Evolutionary conservation across 768 basidiomycete genomes (phyloP).

Genomic region (Pulveroboletus sp.): DNA sequence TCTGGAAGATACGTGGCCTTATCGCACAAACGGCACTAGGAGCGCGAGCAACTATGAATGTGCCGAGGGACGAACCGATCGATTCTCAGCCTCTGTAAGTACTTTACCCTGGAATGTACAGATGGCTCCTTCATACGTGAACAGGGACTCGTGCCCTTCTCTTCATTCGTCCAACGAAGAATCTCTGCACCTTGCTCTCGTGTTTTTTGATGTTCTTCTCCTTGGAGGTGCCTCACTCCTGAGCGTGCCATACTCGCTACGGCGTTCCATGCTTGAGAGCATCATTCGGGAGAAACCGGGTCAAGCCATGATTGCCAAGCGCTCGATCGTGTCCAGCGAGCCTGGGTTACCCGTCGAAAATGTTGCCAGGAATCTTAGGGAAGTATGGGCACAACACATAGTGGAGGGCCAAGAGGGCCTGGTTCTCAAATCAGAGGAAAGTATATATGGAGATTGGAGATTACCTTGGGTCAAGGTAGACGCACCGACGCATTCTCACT

Average conservation of each 20-base stretch:
- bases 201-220: constrained; percentile 85
- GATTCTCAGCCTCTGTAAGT: constrained; percentile 21
- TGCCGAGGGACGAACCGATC: constrained; percentile 16
- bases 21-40: constrained; percentile 59
- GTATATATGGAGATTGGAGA: constrained; percentile 60
- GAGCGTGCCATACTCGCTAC: constrained; percentile 50
- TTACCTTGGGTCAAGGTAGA: constrained; percentile 79
- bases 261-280: constrained; percentile 61
- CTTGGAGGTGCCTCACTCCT: constrained; percentile 62
- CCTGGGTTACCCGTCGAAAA: constrained; percentile 5
- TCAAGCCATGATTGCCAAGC: constrained; percentile 60
- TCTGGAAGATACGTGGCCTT: constrained; percentile 68
- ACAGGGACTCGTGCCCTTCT: constrained; percentile 40
- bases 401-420: constrained; percentile 63
- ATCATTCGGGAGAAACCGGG: constrained; percentile 54
- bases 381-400: constrained; percentile 50
- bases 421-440: constrained; percentile 73
- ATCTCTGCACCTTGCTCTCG: constrained; percentile 65
- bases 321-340: constrained; percentile 40
- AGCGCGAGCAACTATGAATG: constrained; percentile 36
- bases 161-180: constrained; percentile 37
- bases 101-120: constrained; percentile 1
- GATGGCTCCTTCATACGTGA: background rate
- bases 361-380: constrained; percentile 32
- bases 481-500: constrained; percentile 10